Base-by-base conservation (phyloP, 306 rosid species). In the Lathyrus sativus region DNA sequence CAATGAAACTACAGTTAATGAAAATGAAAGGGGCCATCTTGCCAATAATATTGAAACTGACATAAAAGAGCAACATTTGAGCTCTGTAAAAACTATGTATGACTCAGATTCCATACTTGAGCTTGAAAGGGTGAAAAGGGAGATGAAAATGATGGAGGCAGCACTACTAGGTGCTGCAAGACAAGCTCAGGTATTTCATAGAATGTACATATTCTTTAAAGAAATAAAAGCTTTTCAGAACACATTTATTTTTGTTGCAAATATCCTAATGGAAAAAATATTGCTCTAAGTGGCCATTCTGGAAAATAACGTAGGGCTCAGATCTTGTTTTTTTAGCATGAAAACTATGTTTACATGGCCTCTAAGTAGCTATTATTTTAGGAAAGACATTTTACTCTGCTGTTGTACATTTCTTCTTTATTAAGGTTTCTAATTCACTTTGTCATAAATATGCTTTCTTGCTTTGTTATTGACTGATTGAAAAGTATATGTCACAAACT, bases 81-180 rank as follows among this genome's bases (percentile, higher is more conserved):
- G 70, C 68, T 74, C 90, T 56, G 82, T 62, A 63, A 73, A 73
- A 64, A 78, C 61, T 81, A 46, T 63, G 56, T 59, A 81, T 18
- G 81, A 62, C 70, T 78, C 85, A 38, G 79, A 79, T 66, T 68
- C 89, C 77, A 42, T 73, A 59, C 68, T 65, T 76, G 99, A 88
- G 71, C 77, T 91, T 68, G 96, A 88, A 83, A 88, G 59, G 81
- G 76, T 88, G 65, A 95, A 87, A 80, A 78, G 22, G 68, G 99
- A 95, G 71, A 81, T 88, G 92, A 87, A 91, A 78, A 87, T 88
- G 96, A 87, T 91, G 97, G 99, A 95, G 79, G 82, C 84, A 72
- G 99, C 99, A 66, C 82, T 95, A 76, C 99, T 74, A 84, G 99
- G 97, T 68, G 99, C 99, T 63, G 99, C 97, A 73, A 91, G 92